Percentiles rank a stretch among this genome's conserved stretches.
Evolutionary conservation across 1,284 basidiomycete genomes (phyloP).

Genomic region (Cutaneotrichosporon sp.): DNA sequence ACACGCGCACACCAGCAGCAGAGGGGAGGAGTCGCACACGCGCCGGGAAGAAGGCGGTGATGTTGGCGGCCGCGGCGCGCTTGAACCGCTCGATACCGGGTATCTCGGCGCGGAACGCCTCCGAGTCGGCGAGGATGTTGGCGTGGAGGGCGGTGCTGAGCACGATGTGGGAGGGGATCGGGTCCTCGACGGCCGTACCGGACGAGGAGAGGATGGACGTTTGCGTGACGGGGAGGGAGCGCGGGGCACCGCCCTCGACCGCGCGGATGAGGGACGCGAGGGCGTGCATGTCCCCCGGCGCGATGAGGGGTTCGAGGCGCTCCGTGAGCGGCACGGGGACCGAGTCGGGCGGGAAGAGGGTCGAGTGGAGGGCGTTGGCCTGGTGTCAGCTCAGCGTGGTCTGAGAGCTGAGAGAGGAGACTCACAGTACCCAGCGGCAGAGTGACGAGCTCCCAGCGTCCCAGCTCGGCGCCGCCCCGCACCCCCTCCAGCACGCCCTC

Average conservation of each 20-base stretch:
- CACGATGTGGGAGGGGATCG: slow-evolving; percentile 60
- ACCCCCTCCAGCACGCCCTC: slow-evolving; percentile 58
- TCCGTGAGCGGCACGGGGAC: not conserved
- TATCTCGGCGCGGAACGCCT: slow-evolving; percentile 65
- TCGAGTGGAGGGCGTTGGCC: slow-evolving; percentile 85
- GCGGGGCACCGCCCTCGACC: slow-evolving; percentile 55
- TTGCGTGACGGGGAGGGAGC: slow-evolving; percentile 63
- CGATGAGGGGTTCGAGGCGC: not conserved
- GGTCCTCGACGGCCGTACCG: too few relatives aligned
- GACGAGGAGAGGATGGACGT: slow-evolving; percentile 56
- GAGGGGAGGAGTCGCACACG: slow-evolving; percentile 58
- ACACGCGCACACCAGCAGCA: slow-evolving; percentile 54
- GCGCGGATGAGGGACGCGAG: slow-evolving; percentile 24
- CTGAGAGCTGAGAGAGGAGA: not conserved
- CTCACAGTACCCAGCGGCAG: slow-evolving; percentile 72
- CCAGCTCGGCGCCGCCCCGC: not conserved
- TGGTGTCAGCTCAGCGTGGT: slow-evolving; percentile 19
- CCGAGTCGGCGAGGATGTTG: slow-evolving; percentile 76
- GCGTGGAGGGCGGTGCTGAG: slow-evolving; percentile 74
- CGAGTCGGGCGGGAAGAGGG: slow-evolving; percentile 54
- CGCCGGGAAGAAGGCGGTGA: slow-evolving; percentile 69
- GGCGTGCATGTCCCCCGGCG: not conserved
- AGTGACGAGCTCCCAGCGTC: slow-evolving; percentile 51
- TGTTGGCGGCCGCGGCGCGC: slow-evolving; percentile 75
- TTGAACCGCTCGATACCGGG: slow-evolving; percentile 85